A percentile compares a stretch with the other conserved stretches of the same genome.
These are phyloP conservation scores for Arabidopsis hybrid DNA, from an alignment of 441 rosid species.

Conservation along the genomic window DNA sequence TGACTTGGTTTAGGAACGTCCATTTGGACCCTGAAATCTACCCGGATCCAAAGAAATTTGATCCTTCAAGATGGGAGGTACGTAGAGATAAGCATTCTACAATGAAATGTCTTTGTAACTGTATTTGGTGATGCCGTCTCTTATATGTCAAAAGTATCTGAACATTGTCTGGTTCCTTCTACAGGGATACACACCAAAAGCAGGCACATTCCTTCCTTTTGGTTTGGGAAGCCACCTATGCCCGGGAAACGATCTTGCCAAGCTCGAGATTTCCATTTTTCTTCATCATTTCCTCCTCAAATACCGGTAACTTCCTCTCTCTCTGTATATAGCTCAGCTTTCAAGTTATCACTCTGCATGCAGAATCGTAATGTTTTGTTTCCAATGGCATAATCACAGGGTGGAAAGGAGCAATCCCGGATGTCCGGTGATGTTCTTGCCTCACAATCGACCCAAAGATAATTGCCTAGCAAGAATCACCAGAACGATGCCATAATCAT, in stretches of 20 bases:
- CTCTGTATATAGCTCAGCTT: background rate
- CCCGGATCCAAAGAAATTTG: constrained; percentile 68
- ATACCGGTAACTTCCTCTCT: constrained; percentile 48
- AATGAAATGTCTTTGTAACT: background rate
- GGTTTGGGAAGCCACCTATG: constrained; percentile 88
- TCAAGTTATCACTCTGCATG: background rate
- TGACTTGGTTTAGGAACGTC: constrained; percentile 82
- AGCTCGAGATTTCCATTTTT: constrained; percentile 81
- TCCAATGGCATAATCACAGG: constrained; percentile 45
- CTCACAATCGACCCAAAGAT: constrained; percentile 47
- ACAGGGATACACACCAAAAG: constrained; percentile 63
- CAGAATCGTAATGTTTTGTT: constrained; percentile 10
- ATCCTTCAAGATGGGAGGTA: constrained; percentile 95
- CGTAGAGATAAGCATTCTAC: constrained; percentile 27
- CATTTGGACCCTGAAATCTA: constrained; percentile 71
- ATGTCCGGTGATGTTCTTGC: constrained; percentile 46
- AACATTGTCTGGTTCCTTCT: constrained; percentile 5
- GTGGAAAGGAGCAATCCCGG: constrained; percentile 62
- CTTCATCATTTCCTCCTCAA: constrained; percentile 84
- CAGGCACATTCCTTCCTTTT: constrained; percentile 81
- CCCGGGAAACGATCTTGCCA: constrained; percentile 93
- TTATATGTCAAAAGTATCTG: constrained; percentile 14
- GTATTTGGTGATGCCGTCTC: background rate
- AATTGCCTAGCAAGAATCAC: constrained; percentile 48
- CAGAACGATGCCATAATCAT: constrained; percentile 30